Conservation (phyloP, 192 early-diverging fungal genomes). For the Chytriomyces sp. region DNA sequence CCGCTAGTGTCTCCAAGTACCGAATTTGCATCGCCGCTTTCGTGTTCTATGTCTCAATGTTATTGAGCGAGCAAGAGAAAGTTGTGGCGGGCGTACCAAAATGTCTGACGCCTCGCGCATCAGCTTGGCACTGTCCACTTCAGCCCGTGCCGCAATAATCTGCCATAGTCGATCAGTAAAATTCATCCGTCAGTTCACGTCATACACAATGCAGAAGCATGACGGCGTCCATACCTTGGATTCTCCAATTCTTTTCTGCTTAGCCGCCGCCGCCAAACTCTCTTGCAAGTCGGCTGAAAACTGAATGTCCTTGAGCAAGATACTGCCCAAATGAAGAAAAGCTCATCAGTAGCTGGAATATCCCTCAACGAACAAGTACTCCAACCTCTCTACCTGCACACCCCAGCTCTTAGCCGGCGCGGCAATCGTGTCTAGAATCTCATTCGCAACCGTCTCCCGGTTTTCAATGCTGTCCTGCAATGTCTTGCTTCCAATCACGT, state of each 20-base stretch:
- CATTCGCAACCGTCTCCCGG: constrained; percentile 79
- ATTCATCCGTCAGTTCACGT: too few relatives aligned
- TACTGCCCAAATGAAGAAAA: too few relatives aligned
- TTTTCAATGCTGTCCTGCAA: constrained; percentile 90
- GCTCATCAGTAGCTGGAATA: not conserved
- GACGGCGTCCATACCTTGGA: too few relatives aligned
- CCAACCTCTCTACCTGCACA: constrained; percentile 68
- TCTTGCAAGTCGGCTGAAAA: constrained; percentile 77
- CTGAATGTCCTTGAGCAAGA: constrained; percentile 83
- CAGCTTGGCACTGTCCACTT: constrained; percentile 81
- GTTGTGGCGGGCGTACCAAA: constrained; percentile 78
- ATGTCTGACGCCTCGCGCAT: constrained; percentile 92
- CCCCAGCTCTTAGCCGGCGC: constrained; percentile 73
- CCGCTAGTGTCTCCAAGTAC: constrained; percentile 80
- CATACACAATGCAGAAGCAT: too few relatives aligned
- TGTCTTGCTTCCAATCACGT: constrained; percentile 76
- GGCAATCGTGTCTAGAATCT: constrained; percentile 81
- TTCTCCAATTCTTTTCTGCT: constrained; percentile 83
- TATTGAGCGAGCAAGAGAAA: constrained; percentile 50
- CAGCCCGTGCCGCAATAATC: constrained; percentile 75
- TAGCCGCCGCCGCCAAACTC: constrained; percentile 83
- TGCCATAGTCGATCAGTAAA: too few relatives aligned
- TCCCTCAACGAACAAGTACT: constrained; percentile 33
- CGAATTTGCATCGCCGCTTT: constrained; percentile 73
- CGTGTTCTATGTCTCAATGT: not conserved